phyloP scores from a whole-genome alignment of 2,329 filamentous ascomycete genomes.

The Claviceps spartinae region DNA sequence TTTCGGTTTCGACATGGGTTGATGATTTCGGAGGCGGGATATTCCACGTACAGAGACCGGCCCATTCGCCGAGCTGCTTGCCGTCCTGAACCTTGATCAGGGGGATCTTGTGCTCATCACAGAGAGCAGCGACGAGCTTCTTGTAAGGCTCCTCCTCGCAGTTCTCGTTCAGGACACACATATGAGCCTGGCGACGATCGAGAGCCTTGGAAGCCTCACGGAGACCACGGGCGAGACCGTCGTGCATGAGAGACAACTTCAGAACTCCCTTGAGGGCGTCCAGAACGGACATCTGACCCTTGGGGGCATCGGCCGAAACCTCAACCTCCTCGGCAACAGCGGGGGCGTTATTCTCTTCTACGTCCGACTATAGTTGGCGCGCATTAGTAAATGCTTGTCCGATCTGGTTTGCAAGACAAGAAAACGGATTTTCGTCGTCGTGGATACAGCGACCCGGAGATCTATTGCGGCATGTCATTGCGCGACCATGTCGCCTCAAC shows the following conservation, averaged over 20 bases:
- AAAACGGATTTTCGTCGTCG: neutral
- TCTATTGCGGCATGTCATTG: neutral
- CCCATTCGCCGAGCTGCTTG: slow-evolving; percentile 99
- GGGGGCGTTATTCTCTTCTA: slow-evolving; percentile 95
- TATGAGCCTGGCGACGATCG: slow-evolving; percentile 96
- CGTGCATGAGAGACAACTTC: slow-evolving; percentile 98
- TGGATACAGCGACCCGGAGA: neutral
- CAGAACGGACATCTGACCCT: slow-evolving; percentile 93
- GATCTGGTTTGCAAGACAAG: neutral
- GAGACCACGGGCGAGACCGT: slow-evolving; percentile 95
- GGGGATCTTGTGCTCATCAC: slow-evolving; percentile 99
- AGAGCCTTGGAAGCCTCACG: slow-evolving; percentile 98
- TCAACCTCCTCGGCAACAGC: slow-evolving; percentile 83
- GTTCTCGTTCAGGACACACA: slow-evolving; percentile 99
- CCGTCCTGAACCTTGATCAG: slow-evolving; percentile 99
- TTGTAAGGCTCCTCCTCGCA: slow-evolving; percentile 99
- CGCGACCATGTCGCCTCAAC: neutral
- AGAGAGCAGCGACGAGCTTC: slow-evolving; percentile 98
- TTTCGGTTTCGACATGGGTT: too few species aligned
- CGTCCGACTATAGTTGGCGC: slow-evolving; percentile 68
- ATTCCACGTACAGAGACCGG: slow-evolving; percentile 80
- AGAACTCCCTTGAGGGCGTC: slow-evolving; percentile 98
- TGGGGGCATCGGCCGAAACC: slow-evolving; percentile 81
- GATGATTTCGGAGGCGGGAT: too few species aligned
- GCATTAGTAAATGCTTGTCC: slow-evolving; percentile 6